Evolutionary conservation across 1,139 yeast species (phyloP), one percentile per base, ranked within the genome.

Genomic region (Yamadazyma taylorii): DNA sequence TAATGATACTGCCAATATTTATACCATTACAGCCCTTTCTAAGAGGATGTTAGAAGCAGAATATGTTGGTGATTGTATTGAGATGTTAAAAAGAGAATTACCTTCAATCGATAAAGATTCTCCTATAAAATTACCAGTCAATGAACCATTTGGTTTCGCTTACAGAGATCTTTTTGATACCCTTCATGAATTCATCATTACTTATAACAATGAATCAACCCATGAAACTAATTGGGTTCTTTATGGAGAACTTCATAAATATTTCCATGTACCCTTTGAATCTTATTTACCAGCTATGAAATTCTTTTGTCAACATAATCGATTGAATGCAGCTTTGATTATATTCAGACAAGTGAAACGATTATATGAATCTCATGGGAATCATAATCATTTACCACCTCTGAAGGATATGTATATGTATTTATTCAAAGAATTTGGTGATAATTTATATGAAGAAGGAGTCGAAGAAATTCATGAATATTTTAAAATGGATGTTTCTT

Each of bases 391-490:
- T 42, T 51, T 72, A 5, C 79, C 83, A 10, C 87, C 94, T 0
- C 88, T 85, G 47, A 69, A 72, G 34, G 79, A 79, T n/a, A 78
- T 85, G 60, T 86, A 85, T 51, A 55, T 70, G 43, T 74, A 76
- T 48, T 59, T 85, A 19, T 78, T 86, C 52, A 66, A 73, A 38
- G 75, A 75, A 38, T 85, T 84, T 61, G 87, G 90, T 1, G 63
- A 70, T 33, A 65, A 66, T 38, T 61, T 74, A 24, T 85, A 82
- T 48, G 81, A 76, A 42, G 83, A 80, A 22, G 95, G 94, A 0
- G 80, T 85, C 6, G 66, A 69, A 32, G 85, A 82, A 42, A 60
- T 86, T 10, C 89, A 85, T 49, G 75, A 79, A 38, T 71, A 75
- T 38, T 62, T 84, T 50, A 81, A 84, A 45, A 75, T 83, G 75